Base-by-base conservation (phyloP, 192 early-diverging fungal genomes). In the Chytriomyces hyalinus region DNA sequence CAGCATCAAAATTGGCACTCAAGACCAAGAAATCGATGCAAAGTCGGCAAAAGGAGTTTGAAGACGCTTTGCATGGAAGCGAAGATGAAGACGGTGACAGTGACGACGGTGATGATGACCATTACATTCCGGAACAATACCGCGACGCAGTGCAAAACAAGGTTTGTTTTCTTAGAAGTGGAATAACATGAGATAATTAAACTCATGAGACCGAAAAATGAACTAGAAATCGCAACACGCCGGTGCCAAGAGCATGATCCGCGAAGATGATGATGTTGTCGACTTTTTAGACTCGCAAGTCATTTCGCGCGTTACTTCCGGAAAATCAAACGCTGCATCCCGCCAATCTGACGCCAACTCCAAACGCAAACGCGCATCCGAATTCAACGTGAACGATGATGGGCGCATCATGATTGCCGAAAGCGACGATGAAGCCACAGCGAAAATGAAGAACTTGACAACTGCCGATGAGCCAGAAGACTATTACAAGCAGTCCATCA, bases 211-310 rank as follows among this genome's bases (percentile, higher is more conserved):
- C 24, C 24, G 24, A 36, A 36, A 65, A 53, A 70, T 51, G 61
- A 47, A n/a, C n/a, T 48, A 66, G 61, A 71, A 70, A 59, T 17
- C 49, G 20, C 49, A 36, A 36, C 36, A 36, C 2, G 45, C 49
- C 0, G 76, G 47, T 13, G 22, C 67, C 13, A n/a, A 70, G 48
- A 81, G 81, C 48, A 49, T 79, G 53, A 88, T 89, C 71, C 75
- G 80, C 11, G 89, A 89, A 75, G 86, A 77, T n/a, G 75, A 76
- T 28, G 85, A 83, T 26, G 79, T 86, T 50, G 79, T 98, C 50
- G 97, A 99, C 86, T 97, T 98, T 79, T 84, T 99, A 75, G 96
- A 97, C 82, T 86, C 90, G 26, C 83, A 88, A 60, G 93, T 94
- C 24, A 91, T 98, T 36, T 86, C 84, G 13, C 49, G 79, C 10